phyloP scores from a whole-genome alignment of 148 eudicot species.

The Silene uniflora region DNA sequence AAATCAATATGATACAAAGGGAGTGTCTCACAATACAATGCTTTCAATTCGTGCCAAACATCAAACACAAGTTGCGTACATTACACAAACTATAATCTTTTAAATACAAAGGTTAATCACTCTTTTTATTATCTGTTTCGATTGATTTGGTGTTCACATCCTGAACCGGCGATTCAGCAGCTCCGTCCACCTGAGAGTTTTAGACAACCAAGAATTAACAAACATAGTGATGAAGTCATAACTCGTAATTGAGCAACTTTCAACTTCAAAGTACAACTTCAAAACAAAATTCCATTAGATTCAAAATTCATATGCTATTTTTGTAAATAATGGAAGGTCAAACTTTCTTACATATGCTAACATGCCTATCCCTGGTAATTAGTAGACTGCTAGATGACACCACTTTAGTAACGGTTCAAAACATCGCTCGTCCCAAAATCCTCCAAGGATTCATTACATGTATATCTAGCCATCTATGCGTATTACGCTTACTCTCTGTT shows the following conservation, averaged over 20 bases:
- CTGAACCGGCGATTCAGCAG: conserved; percentile 19
- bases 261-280: not conserved
- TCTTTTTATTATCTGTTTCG: conserved; percentile 19
- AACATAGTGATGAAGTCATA: not conserved
- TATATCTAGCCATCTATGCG: no score
- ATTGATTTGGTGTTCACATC: conserved; percentile 7
- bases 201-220: not conserved
- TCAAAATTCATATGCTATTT: no score
- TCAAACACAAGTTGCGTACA: conserved; percentile 16
- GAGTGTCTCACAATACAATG: conserved; percentile 4
- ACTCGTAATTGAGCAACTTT: not conserved
- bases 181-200: conserved; percentile 23
- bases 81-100: conserved; percentile 14
- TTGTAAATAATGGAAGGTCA: no score
- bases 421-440: no score
- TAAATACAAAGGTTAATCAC: conserved; percentile 10
- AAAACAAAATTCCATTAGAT: no score
- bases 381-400: no score
- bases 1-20: not conserved
- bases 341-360: no score
- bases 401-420: no score
- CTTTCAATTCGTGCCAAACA: conserved; percentile 7
- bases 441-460: no score
- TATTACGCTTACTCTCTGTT: no score
- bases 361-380: no score